phyloP scores from a whole-genome alignment of 805 yeast species.

The Yamadazyma tumulicola region DNA sequence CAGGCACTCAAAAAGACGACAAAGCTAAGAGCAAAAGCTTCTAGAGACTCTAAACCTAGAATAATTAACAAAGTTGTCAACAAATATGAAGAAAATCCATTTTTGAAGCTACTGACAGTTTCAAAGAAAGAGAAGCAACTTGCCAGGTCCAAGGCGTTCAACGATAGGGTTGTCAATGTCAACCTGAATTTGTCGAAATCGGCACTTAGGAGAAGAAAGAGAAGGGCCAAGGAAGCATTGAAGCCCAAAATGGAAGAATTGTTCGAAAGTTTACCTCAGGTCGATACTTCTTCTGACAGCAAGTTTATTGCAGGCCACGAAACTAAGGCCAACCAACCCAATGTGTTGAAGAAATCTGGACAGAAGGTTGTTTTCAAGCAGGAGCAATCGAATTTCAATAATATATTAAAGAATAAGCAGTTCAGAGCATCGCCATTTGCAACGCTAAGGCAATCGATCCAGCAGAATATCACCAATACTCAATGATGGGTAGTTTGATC shows the following conservation, averaged over 20 bases:
- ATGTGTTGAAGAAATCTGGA: conserved; percentile 39
- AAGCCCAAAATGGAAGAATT: conserved; percentile 68
- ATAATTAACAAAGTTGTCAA: conserved; percentile 12
- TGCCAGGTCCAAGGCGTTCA: conserved; percentile 36
- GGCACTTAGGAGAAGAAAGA: conserved; percentile 59
- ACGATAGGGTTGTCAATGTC: conserved; percentile 28
- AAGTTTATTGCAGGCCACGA: conserved; percentile 12
- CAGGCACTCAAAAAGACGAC: conserved; percentile 30
- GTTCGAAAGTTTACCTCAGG: conserved; percentile 47
- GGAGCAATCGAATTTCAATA: conserved; percentile 58
- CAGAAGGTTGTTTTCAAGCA: conserved; percentile 49
- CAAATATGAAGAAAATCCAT: conserved; percentile 40
- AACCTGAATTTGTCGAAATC: conserved; percentile 60
- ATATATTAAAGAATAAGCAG: conserved; percentile 49
- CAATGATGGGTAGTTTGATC: too few relatives aligned
- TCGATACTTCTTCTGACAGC: conserved; percentile 1
- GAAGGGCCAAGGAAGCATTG: conserved; percentile 56
- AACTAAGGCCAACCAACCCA: conserved; percentile 43
- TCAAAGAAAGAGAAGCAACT: conserved; percentile 52
- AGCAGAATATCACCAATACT: conserved; percentile 2
- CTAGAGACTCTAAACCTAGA: conserved; percentile 13
- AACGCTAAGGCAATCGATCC: conserved; percentile 42
- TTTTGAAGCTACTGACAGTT: conserved; percentile 49
- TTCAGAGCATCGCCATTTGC: conserved; percentile 63
- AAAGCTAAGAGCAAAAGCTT: conserved; percentile 31